Conservation (phyloP, 2,329 filamentous ascomycete species). For the Eutypa lata region DNA sequence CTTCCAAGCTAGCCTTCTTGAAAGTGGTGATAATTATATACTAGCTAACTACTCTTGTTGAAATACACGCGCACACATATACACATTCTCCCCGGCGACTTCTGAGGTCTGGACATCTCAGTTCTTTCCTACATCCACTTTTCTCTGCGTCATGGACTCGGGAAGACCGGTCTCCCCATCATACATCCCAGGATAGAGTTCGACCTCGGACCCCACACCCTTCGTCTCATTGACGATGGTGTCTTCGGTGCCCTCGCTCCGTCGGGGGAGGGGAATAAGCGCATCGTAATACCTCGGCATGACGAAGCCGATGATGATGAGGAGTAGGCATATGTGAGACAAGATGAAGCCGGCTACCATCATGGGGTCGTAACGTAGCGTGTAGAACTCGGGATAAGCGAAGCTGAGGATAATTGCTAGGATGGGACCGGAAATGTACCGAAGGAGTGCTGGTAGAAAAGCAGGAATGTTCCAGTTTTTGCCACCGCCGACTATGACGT, state of each 20-base stretch:
- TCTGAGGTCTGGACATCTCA: too few species aligned
- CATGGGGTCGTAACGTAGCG: conserved; percentile 45
- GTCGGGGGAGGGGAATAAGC: conserved; percentile 45
- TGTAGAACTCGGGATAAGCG: conserved; percentile 47
- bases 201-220: background rate
- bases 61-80: too few species aligned
- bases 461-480: conserved; percentile 54
- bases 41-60: too few species aligned
- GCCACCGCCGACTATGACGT: conserved; percentile 48
- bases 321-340: conserved; percentile 42
- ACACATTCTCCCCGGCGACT: too few species aligned
- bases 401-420: conserved; percentile 51
- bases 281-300: conserved; percentile 52
- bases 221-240: conserved; percentile 7
- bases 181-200: background rate
- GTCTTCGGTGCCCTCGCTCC: conserved; percentile 36
- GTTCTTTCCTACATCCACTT: background rate
- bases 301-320: conserved; percentile 46
- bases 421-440: conserved; percentile 47
- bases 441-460: conserved; percentile 48
- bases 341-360: conserved; percentile 49
- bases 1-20: too few species aligned
- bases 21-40: too few species aligned
- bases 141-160: background rate
- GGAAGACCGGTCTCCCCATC: background rate